Base-by-base conservation (phyloP, 495 filamentous ascomycete species). In the Halenospora varia region DNA sequence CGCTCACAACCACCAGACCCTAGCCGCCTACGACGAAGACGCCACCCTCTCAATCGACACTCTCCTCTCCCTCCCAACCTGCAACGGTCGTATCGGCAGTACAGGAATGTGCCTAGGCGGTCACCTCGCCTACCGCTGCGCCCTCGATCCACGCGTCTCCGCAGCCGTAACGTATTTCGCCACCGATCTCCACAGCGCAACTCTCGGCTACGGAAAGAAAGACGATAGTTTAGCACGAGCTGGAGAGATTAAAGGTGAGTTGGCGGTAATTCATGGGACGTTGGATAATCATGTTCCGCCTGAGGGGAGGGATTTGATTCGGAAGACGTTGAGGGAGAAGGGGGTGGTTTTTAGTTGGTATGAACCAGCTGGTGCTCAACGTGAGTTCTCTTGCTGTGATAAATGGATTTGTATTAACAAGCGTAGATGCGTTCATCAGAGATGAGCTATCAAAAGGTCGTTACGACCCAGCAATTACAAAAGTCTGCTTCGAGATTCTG, bases 91-190 rank as follows among this genome's bases (percentile, higher is more conserved):
- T 10, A 83, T 97, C 53, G 93, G 93, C 42, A 76, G 88, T 1
- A 96, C 92, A 8, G 93, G 93, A 26, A 97, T 97, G 93, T 96
- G 93, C 70, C 83, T 97, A 2, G 93, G 93, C 51, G 93, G 93
- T 2, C 93, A 97, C 70, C 79, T 96, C 20, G 87, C 93, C 41
- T 88, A 90, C 62, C 83, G 93, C 51, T 90, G 88, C 65, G 89
- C 85, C 53, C 75, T 96, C 49, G 89, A 96, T 68, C 77, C 78
- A 20, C 78, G 91, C 23, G 81, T 96, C 49, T 82, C 77, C 44
- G 89, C 89, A 24, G 80, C 84, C 22, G 88, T 96, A 24, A 87
- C 88, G 61, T 97, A 94, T 73, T 96, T 97, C 73, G 92, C 89
- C 1, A 97, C 93, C 6, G 93, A 97, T 73, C 81, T 96, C 35